These are phyloP conservation scores for Globisporangium nodosum DNA, from an alignment of 352 stramenopile genomes.

Conservation along the genomic window DNA sequence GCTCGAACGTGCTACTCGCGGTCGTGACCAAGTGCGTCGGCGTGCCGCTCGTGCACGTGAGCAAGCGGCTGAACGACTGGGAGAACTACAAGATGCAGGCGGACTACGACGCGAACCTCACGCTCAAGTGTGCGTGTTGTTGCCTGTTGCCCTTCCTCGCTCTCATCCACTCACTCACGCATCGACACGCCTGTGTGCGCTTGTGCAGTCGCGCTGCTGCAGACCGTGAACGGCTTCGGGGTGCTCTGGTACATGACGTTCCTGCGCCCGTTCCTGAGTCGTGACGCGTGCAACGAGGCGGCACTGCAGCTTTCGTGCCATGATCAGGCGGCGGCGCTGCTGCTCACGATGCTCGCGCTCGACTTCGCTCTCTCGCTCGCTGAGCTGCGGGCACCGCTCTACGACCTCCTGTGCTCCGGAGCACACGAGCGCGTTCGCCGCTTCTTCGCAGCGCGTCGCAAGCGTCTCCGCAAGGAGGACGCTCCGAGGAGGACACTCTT, in stretches of 20 bases:
- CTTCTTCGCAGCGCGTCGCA: neutral
- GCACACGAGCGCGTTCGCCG: conserved; percentile 1
- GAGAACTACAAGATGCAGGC: conserved; percentile 70
- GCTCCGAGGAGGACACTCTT: conserved; percentile 1
- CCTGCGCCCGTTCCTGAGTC: conserved; percentile 25
- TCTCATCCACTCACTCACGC: neutral
- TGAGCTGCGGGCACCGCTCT: conserved; percentile 33
- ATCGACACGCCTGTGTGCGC: too few relatives aligned
- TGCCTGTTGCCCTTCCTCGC: neutral
- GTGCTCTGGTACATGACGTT: conserved; percentile 52
- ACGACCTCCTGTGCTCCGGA: conserved; percentile 14
- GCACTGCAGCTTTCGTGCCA: conserved; percentile 24
- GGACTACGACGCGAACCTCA: conserved; percentile 64
- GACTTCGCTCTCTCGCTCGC: conserved; percentile 24
- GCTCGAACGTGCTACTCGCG: conserved; percentile 31
- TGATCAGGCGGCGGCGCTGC: conserved; percentile 39
- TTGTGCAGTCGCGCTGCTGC: conserved; percentile 37
- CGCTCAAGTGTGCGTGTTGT: conserved; percentile 59
- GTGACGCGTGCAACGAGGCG: conserved; percentile 13
- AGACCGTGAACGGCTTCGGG: conserved; percentile 59
- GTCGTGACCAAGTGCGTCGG: conserved; percentile 32
- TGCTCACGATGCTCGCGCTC: conserved; percentile 39
- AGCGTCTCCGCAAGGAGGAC: neutral
- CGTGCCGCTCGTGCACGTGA: conserved; percentile 19
- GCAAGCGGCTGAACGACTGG: conserved; percentile 45